phyloP scores from a whole-genome alignment of 2,329 filamentous ascomycete species.

The Fusarium annulatum region DNA sequence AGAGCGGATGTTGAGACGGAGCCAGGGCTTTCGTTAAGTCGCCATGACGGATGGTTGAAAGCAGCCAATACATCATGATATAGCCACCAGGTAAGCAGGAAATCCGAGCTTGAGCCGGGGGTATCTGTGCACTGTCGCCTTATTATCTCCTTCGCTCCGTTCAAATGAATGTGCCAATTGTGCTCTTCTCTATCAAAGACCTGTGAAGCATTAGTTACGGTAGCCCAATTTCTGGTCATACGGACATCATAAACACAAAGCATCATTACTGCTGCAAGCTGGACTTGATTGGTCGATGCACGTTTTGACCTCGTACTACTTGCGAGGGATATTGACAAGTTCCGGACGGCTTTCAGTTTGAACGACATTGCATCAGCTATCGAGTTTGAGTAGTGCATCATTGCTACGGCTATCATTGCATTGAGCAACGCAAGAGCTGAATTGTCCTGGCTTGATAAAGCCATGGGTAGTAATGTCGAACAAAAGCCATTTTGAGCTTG shows the following conservation, averaged over 20 bases:
- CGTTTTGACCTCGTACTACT: neutral
- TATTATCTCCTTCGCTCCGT: neutral
- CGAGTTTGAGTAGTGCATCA: neutral
- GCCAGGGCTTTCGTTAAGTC: too few species aligned
- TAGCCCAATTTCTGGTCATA: fast-evolving
- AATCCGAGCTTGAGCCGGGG: neutral
- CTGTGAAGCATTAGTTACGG: neutral
- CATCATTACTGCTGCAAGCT: slow-evolving; percentile 4
- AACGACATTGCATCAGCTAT: neutral
- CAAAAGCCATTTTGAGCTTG: neutral
- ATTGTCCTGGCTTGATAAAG: neutral
- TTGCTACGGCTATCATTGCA: neutral
- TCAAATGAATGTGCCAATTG: neutral
- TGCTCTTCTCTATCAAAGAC: neutral
- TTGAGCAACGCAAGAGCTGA: neutral
- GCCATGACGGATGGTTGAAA: neutral
- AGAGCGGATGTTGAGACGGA: neutral
- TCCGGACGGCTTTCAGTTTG: neutral
- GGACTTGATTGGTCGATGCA: neutral
- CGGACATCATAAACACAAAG: neutral
- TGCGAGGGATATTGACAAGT: neutral
- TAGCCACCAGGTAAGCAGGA: neutral
- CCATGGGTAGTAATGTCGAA: neutral
- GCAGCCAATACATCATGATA: neutral
- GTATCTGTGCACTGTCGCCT: neutral